Base-by-base conservation (phyloP, 352 stramenopile genomes). In the Globisporangium apiculatum region DNA sequence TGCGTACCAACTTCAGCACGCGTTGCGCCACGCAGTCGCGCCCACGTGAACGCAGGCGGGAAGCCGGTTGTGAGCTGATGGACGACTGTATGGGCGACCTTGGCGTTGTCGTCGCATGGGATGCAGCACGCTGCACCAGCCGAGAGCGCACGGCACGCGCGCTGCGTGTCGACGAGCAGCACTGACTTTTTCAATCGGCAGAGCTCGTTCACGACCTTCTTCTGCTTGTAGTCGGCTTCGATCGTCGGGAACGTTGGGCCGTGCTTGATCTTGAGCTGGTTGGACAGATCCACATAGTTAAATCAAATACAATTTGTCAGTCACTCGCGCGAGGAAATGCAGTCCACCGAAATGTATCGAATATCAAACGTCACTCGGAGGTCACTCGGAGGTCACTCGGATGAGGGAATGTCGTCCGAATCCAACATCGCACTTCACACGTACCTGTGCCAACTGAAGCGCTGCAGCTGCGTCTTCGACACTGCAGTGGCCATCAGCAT, bases 51-150 rank as follows among this genome's bases (percentile, higher is more conserved):
- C 55, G 85, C 74, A 10, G 84, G 84, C 17, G 84, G 82, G 60
- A 88, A 91, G 6, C 84, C 84, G 17, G 84, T 92, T 12, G 82
- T 91, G 54, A 94, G 68, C 64, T 94, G 84, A 60, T 92, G 76
- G 12, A 89, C 60, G 38, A 90, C 75, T 4, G 69, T 76, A 10
- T 73, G 42, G 6, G 83, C 70, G 15, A 92, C 69, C 38, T 85
- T 64, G 43, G 60, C 57, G 15, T 79, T 70, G 12, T 54, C 60
- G 49, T 89, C 77, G 12, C 69, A 75, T 11, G 79, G 71, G 54
- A 94, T 79, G 42, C 75, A 74, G 45, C 75, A 83, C 11, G 81
- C 82, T 6, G 82, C 72, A 24, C 79, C 80, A 4, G 69, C 77
- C 45, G 76, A 82, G 4, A 94, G 66, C 11, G 79, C 77, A 18